Conservation (phyloP, 768 basidiomycete species). For the Hypsizygus marmoreus region DNA sequence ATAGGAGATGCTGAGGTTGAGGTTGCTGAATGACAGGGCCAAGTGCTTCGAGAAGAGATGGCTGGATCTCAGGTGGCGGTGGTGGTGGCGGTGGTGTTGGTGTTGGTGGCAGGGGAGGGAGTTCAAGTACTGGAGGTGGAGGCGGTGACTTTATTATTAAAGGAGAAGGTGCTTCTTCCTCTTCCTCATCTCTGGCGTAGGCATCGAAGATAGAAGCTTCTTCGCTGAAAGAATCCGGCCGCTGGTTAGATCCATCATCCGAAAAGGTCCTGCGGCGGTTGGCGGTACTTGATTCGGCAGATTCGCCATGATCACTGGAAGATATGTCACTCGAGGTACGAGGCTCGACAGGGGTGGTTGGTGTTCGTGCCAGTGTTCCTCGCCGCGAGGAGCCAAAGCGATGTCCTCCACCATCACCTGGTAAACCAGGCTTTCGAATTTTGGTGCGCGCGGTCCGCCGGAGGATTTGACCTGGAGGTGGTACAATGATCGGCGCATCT, state of each 20-base stretch:
- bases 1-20: constrained; percentile 56
- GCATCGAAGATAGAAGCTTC: constrained; percentile 85
- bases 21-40: constrained; percentile 63
- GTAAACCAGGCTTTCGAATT: constrained; percentile 82
- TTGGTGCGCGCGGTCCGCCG: constrained; percentile 93
- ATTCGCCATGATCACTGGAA: constrained; percentile 68
- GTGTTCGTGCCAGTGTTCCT: constrained; percentile 30
- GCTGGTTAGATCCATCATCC: constrained; percentile 41
- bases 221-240: constrained; percentile 80
- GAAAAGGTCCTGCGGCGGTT: constrained; percentile 46
- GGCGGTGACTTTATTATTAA: constrained; percentile 32
- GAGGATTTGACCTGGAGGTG: constrained; percentile 85
- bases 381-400: constrained; percentile 65
- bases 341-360: constrained; percentile 36
- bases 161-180: constrained; percentile 39
- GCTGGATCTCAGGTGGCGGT: constrained; percentile 29
- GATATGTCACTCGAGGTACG: constrained; percentile 74
- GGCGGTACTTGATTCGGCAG: constrained; percentile 34
- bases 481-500: constrained; percentile 89
- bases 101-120: constrained; percentile 16
- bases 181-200: constrained; percentile 63
- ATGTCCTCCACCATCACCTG: constrained; percentile 81
- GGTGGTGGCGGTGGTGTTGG: constrained; percentile 6
- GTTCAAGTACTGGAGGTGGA: constrained; percentile 20
- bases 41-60: constrained; percentile 35